These are phyloP conservation scores for Phragmites australis DNA, from an alignment of 176 grass and related monocot genomes.

Conservation along the genomic window DNA sequence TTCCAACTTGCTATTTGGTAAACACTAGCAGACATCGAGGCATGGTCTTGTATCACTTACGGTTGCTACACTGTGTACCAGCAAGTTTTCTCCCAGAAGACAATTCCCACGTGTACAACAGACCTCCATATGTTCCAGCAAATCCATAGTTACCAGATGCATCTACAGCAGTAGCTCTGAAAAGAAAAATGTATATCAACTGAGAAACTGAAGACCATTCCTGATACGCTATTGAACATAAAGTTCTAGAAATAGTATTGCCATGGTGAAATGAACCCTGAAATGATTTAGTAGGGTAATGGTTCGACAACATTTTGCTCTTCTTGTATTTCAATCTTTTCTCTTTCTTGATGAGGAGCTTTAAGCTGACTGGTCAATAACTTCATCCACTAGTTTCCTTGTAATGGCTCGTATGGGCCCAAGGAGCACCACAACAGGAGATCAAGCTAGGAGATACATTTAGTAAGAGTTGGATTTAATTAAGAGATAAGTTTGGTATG, in stretches of 20 bases:
- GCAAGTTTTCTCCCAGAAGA: conserved; percentile 62
- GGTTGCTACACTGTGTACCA: conserved; percentile 47
- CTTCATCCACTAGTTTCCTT: conserved; percentile 18
- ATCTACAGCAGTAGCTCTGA: conserved; percentile 72
- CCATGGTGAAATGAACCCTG: neutral
- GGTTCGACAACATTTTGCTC: neutral
- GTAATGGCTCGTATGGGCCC: too few relatives aligned
- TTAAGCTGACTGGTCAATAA: conserved; percentile 25
- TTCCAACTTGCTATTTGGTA: neutral
- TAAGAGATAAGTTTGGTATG: too few relatives aligned
- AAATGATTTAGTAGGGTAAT: conserved; percentile 3
- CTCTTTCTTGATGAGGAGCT: conserved; percentile 21
- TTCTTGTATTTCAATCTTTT: conserved; percentile 15
- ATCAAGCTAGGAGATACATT: too few relatives aligned
- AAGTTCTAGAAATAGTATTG: neutral
- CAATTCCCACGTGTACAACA: conserved; percentile 77
- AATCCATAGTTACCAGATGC: conserved; percentile 59
- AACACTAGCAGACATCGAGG: neutral
- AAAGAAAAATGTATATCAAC: conserved; percentile 27
- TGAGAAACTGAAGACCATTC: conserved; percentile 24
- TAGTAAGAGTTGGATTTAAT: too few relatives aligned
- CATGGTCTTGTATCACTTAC: conserved; percentile 47
- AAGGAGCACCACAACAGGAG: too few relatives aligned
- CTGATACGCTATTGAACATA: neutral
- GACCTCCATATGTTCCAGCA: conserved; percentile 73